These are phyloP conservation scores for Scutellaria baicalensis DNA, from an alignment of 257 asterid genomes.

Conservation along the genomic window DNA sequence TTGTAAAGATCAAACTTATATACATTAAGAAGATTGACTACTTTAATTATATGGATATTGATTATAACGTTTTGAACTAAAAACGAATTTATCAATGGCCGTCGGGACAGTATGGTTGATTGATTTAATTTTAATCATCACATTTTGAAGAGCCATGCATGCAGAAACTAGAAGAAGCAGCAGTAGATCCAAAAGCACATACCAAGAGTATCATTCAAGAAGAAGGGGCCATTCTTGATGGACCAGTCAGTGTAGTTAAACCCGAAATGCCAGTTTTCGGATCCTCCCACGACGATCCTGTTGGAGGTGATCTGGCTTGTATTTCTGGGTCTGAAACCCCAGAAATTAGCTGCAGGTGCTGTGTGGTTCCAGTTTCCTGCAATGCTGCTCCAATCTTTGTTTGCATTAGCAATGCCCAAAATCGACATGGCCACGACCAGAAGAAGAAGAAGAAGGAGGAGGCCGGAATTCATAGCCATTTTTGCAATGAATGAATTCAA, in stretches of 20 bases:
- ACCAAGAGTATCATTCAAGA: constrained; percentile 57
- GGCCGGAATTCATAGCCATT: constrained; percentile 21
- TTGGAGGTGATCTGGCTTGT: constrained; percentile 21
- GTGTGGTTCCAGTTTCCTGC: constrained; percentile 27
- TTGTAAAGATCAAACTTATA: too few relatives aligned
- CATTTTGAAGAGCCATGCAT: background rate
- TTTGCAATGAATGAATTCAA: background rate
- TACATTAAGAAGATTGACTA: too few relatives aligned
- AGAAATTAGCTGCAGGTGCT: background rate
- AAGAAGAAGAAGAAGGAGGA: constrained; percentile 11
- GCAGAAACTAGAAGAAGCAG: background rate
- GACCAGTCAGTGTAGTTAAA: constrained; percentile 71
- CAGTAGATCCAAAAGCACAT: background rate
- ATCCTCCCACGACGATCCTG: constrained; percentile 49
- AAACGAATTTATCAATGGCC: too few relatives aligned
- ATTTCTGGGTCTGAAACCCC: constrained; percentile 34
- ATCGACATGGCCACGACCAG: constrained; percentile 13
- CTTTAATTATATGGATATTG: too few relatives aligned
- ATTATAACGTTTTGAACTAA: too few relatives aligned
- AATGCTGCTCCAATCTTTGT: constrained; percentile 29
- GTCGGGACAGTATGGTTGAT: too few relatives aligned
- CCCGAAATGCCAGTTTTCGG: constrained; percentile 61
- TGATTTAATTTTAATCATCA: too few relatives aligned
- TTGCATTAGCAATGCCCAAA: constrained; percentile 27
- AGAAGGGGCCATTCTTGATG: constrained; percentile 45